These are phyloP conservation scores for Neopestalotiopsis rosae DNA, from an alignment of 2,329 filamentous ascomycete genomes.

Conservation along the genomic window DNA sequence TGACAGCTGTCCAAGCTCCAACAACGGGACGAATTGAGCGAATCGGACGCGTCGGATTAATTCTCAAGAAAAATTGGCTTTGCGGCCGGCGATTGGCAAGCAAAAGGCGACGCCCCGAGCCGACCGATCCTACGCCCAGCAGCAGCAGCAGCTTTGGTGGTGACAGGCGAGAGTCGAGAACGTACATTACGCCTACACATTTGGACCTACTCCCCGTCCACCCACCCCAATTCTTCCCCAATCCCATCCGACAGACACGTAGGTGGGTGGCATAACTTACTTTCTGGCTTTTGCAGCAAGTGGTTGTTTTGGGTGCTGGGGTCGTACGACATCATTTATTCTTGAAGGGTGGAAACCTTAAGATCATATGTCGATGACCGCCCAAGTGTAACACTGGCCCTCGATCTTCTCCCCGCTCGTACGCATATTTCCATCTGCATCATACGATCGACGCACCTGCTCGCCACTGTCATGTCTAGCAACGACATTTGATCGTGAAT, in stretches of 20 bases:
- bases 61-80: constrained; percentile 15
- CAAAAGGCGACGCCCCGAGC: not conserved
- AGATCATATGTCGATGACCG: constrained; percentile 7
- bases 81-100: constrained; percentile 10
- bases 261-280: not conserved
- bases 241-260: not conserved
- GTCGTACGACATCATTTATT: constrained; percentile 16
- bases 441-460: constrained; percentile 3
- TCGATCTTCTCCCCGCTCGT: constrained; percentile 3
- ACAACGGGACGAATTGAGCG: not conserved
- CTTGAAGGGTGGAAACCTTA: not conserved
- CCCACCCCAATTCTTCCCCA: not conserved
- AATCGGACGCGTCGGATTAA: constrained; percentile 19
- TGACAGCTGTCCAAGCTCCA: not conserved
- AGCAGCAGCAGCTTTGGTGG: not conserved
- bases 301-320: not conserved
- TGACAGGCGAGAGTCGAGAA: not conserved
- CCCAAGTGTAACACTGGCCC: not conserved
- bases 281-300: not conserved
- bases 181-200: not conserved
- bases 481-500: constrained; percentile 3
- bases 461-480: constrained; percentile 5
- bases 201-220: not conserved
- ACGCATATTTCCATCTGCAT: constrained; percentile 9
- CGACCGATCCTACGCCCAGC: not conserved